Percentiles rank a stretch among this genome's conserved stretches.
Conservation (phyloP, 2,329 filamentous ascomycete genomes). For the Dendrostoma leiphaemia region DNA sequence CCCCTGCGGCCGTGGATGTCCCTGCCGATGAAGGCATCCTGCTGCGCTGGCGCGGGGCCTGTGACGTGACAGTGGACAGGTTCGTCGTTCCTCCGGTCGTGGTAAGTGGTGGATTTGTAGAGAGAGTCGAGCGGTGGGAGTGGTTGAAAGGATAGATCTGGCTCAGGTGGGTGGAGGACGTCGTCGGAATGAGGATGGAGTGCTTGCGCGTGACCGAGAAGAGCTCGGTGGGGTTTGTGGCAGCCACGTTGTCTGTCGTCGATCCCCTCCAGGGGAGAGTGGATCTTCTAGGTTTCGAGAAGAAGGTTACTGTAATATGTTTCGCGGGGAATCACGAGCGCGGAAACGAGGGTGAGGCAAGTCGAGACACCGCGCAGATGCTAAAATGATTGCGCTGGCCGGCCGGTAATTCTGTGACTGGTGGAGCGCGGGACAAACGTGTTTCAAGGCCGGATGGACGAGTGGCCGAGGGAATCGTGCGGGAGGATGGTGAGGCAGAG, state of each 20-base stretch:
- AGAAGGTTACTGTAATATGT: no score
- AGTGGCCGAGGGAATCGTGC: neutral
- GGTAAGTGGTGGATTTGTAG: neutral
- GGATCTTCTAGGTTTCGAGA: no score
- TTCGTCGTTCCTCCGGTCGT: neutral
- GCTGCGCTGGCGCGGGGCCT: conserved; percentile 2
- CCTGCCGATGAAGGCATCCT: conserved; percentile 18
- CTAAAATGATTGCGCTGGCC: neutral
- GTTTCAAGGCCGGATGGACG: conserved; percentile 1
- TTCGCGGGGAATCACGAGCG: neutral
- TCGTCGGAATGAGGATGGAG: conserved; percentile 18
- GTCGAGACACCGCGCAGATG: neutral
- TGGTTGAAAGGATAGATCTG: conserved; percentile 13
- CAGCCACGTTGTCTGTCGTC: conserved; percentile 15
- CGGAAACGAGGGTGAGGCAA: neutral
- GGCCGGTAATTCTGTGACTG: neutral
- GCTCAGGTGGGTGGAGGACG: conserved; percentile 8
- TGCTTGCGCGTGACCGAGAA: conserved; percentile 20
- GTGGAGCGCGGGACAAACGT: neutral
- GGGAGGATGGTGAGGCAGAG: neutral
- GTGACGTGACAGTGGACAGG: neutral
- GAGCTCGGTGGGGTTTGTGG: conserved; percentile 11
- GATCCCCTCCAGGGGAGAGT: neutral
- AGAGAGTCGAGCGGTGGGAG: conserved; percentile 14
- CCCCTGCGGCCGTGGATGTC: conserved; percentile 2